phyloP scores from a whole-genome alignment of 2,329 filamentous ascomycete species.

The Venturia aucupariae region DNA sequence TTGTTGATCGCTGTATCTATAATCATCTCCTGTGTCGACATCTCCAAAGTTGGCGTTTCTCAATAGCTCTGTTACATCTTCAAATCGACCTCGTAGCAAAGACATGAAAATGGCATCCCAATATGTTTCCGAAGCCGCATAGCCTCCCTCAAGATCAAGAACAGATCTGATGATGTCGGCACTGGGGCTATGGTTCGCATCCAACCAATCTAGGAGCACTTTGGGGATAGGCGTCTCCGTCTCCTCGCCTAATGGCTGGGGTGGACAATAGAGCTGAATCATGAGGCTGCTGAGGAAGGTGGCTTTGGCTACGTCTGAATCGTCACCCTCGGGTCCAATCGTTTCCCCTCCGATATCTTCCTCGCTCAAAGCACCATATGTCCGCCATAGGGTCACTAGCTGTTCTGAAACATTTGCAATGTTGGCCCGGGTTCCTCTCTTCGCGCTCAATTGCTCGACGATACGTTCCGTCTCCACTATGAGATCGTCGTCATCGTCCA shows the following conservation, averaged over 20 bases:
- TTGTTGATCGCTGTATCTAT: conserved; percentile 65
- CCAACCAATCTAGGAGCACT: conserved; percentile 75
- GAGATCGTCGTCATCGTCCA: conserved; percentile 62
- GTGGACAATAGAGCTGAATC: conserved; percentile 55
- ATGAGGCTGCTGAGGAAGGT: conserved; percentile 69
- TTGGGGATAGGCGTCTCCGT: conserved; percentile 54
- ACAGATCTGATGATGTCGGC: conserved; percentile 58
- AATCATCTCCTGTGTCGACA: conserved; percentile 53
- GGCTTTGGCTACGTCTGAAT: conserved; percentile 52
- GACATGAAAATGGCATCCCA: conserved; percentile 76
- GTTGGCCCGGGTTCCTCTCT: conserved; percentile 26
- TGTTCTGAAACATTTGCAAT: conserved; percentile 18
- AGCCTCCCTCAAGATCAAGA: conserved; percentile 55
- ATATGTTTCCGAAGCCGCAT: conserved; percentile 66
- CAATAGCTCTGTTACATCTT: conserved; percentile 57
- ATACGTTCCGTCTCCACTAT: conserved; percentile 68
- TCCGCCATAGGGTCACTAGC: conserved; percentile 23
- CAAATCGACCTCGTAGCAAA: conserved; percentile 65
- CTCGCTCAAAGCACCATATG: conserved; percentile 17
- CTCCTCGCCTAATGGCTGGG: conserved; percentile 18
- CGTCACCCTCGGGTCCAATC: not conserved
- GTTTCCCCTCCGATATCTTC: conserved; percentile 21
- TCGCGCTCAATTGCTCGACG: conserved; percentile 36
- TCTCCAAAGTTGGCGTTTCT: conserved; percentile 64
- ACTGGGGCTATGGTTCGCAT: conserved; percentile 64